Percentiles rank a stretch among this genome's conserved stretches.
Evolutionary conservation across 108 stramenopile species (phyloP).

Genomic region (Phaeodactylum tricornutum): DNA sequence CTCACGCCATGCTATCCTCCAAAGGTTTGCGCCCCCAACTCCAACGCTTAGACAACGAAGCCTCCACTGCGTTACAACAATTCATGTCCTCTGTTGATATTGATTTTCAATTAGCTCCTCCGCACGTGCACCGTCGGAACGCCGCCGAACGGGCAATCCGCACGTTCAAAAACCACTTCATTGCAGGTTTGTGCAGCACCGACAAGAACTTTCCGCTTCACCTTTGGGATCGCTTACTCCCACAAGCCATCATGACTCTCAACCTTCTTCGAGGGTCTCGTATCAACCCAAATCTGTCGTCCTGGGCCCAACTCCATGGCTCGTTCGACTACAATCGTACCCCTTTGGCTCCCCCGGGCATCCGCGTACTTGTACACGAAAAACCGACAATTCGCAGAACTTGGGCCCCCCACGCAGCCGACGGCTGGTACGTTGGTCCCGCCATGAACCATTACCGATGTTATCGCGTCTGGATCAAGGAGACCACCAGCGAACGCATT

Average conservation of each 20-base stretch:
- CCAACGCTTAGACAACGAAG: constrained; percentile 21
- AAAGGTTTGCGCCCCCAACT: constrained; percentile 11
- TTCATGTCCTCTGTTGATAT: constrained; percentile 2
- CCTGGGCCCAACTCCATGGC: not conserved
- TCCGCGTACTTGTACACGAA: constrained; percentile 14
- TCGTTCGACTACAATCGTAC: constrained; percentile 25
- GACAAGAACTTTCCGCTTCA: constrained; percentile 21
- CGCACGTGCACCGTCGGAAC: constrained; percentile 12
- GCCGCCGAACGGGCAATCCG: constrained; percentile 22
- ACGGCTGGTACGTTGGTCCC: constrained; percentile 46
- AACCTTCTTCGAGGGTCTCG: constrained; percentile 25
- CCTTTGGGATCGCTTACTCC: constrained; percentile 21
- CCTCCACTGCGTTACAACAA: constrained; percentile 3
- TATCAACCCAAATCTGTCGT: constrained; percentile 9
- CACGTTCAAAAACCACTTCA: constrained; percentile 18
- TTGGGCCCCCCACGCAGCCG: constrained; percentile 20
- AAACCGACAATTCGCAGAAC: constrained; percentile 8
- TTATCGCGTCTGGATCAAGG: constrained; percentile 12
- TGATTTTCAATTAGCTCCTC: constrained; percentile 22
- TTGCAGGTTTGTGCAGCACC: constrained; percentile 16
- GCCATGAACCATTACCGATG: constrained; percentile 33
- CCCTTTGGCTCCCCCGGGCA: constrained; percentile 36
- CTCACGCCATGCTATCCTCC: not conserved
- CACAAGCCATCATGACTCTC: constrained; percentile 26
- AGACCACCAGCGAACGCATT: constrained; percentile 11